Base-by-base conservation (phyloP, 306 rosid species). In the Rosa rugosa region DNA sequence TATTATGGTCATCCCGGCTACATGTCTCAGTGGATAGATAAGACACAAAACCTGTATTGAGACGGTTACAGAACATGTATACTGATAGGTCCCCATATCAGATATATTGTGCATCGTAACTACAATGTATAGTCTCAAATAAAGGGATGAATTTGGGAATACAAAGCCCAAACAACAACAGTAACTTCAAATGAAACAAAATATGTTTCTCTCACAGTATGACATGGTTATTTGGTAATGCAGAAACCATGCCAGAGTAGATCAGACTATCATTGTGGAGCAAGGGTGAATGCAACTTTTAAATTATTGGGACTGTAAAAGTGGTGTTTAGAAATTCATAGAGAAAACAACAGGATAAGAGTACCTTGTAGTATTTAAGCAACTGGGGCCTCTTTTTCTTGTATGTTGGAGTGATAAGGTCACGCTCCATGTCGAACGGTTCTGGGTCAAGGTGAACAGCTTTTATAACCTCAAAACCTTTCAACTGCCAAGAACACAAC, bases 321-420 rank as follows among this genome's bases (percentile, higher is more conserved):
- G 40, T 11, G 34, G 23, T 17, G 1, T 36, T 49, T 7, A 25
- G 31, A 49, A 77, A 10, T 20, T 79, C 20, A 6, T 5, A 27
- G 27, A 17, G 69, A 59, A 69, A 16, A 69, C 54, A 79, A 73
- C 11, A 64, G 60, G 76, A 68, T 40, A 40, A 40, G 6, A 40
- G 44, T 40, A 5, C 44, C 44, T 40, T 40, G 6, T 40, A 40
- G 44, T 87, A 86, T 87, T 95, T 93, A 36, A 84, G 90, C 80
- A 95, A 54, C 88, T 93, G 99, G 23, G 99, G 96, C 86, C 99
- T 91, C 93, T 86, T 95, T 88, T 87, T 93, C 92, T 93, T 95
- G 72, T 87, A 93, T 16, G 98, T 93, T 74, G 99, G 99, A 80
- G 98, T 95, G 65, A 83, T 90, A 80, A 95, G 98, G 83, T 91